A percentile compares a stretch with the other conserved stretches of the same genome.
phyloP scores from a whole-genome alignment of 2,329 filamentous ascomycete species.

The Colletotrichum liaoningense region DNA sequence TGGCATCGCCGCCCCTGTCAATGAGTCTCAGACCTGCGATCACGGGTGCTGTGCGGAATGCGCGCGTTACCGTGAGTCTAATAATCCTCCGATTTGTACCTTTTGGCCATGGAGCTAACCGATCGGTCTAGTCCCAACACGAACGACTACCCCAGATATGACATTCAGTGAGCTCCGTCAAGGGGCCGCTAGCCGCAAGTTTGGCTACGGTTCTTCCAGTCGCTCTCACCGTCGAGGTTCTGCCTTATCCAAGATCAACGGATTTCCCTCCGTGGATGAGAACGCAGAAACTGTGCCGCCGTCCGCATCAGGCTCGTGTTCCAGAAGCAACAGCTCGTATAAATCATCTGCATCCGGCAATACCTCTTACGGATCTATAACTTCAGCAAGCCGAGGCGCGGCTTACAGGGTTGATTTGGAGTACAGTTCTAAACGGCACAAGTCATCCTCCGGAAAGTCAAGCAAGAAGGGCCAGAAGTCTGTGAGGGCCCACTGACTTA shows the following conservation, averaged over 20 bases:
- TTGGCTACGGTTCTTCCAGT: conserved; percentile 44
- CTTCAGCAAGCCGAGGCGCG: conserved; percentile 34
- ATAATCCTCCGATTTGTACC: neutral
- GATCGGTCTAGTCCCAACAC: conserved; percentile 44
- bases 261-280: conserved; percentile 4
- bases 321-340: conserved; percentile 9
- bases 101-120: neutral
- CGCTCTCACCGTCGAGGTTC: conserved; percentile 46
- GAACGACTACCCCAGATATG: conserved; percentile 48
- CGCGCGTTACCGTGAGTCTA: conserved; percentile 53
- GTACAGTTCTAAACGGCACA: conserved; percentile 40
- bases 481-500: conserved; percentile 1
- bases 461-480: conserved; percentile 13
- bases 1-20: conserved; percentile 42
- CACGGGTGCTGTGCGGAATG: conserved; percentile 66
- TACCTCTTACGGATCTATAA: conserved; percentile 14
- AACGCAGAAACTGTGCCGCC: neutral
- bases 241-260: conserved; percentile 31
- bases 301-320: conserved; percentile 36
- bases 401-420: conserved; percentile 45
- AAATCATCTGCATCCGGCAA: conserved; percentile 14
- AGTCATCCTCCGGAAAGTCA: conserved; percentile 22
- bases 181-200: conserved; percentile 50
- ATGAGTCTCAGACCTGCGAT: conserved; percentile 57
- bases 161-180: conserved; percentile 51